Percentiles rank a stretch among this genome's conserved stretches.
Evolutionary conservation across 345 rosid species (phyloP).

Genomic region (Euphorbia tirucalli): DNA sequence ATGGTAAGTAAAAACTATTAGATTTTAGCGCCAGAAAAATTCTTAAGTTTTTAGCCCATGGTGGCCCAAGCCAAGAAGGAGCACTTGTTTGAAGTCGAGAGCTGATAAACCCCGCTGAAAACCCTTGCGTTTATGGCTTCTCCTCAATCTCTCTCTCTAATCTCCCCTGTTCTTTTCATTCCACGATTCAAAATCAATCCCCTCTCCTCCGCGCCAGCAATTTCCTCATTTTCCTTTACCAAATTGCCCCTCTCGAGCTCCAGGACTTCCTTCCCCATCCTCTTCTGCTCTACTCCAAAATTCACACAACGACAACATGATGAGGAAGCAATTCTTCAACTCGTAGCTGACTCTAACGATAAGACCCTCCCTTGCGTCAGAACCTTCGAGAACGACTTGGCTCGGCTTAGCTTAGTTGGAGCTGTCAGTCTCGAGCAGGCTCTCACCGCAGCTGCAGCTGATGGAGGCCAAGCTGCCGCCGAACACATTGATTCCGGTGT

Average conservation of each 20-base stretch:
- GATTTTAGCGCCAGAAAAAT: too few species aligned
- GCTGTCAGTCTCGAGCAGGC: constrained; percentile 74
- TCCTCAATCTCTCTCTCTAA: background rate
- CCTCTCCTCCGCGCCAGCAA: constrained; percentile 3
- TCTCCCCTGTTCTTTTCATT: background rate
- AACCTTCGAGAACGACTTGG: constrained; percentile 68
- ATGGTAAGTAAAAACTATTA: too few species aligned
- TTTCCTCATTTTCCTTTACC: constrained; percentile 5
- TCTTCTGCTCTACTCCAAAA: constrained; percentile 31
- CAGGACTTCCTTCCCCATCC: constrained; percentile 20
- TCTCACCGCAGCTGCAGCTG: constrained; percentile 84
- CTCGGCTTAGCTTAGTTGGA: constrained; percentile 74
- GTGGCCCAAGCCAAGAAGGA: background rate
- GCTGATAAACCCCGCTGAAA: background rate
- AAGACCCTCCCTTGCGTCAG: constrained; percentile 69
- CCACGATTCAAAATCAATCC: background rate
- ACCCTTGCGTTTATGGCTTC: background rate
- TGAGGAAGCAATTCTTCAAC: constrained; percentile 57
- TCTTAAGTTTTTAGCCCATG: background rate
- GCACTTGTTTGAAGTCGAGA: too few species aligned
- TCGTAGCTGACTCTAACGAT: constrained; percentile 58
- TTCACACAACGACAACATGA: constrained; percentile 29
- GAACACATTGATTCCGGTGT: constrained; percentile 60
- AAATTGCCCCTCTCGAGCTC: constrained; percentile 8
- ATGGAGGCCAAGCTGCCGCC: constrained; percentile 81